Base-by-base conservation (phyloP, 2,329 filamentous ascomycete species). In the Gremmenia infestans region DNA sequence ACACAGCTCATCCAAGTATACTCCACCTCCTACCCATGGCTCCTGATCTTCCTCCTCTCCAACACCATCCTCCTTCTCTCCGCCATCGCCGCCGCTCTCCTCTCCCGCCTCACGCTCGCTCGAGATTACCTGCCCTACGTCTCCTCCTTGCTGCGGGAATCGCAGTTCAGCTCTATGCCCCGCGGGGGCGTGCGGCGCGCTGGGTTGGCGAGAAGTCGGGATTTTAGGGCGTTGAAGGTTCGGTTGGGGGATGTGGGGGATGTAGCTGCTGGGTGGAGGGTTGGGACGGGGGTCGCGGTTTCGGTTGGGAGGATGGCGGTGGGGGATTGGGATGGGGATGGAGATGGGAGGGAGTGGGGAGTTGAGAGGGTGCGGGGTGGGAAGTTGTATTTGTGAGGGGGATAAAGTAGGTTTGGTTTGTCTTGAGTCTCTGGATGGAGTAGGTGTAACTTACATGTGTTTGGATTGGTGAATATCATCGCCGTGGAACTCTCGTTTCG, bases 211-310 rank as follows among this genome's bases (percentile, higher is more conserved):
- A 48, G 59, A 36, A 55, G 36, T n/a, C 45, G 48, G 15, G 49
- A 55, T 25, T 46, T 61, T 32, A 50, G 45, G n/a, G 52, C 47
- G 23, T 11, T 61, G 37, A 62, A 56, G 46, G 43, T 66, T 36
- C 53, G 54, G 17, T n/a, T 64, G 3, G 64, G 63, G 37, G 63
- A 64, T 54, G 52, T 60, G n/a, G 60, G 63, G 2, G 60, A 61
- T 49, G 58, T 61, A 17, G 58, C 59, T 4, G 52, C 50, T 1
- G 61, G 61, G 3, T 60, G 43, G 49, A 52, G 53, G 36, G 50
- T 64, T 19, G 63, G 63, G 3, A 60, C 59, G 17, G 63, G 63
- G 12, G 63, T 62, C 36, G 48, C 52, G 19, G 17, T 64, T 4
- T 50, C 37, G 12, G 60, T 65, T 11, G 62, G 63, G 3, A 19